Evolutionary conservation across 108 stramenopile species (phyloP).

Genomic region (Skeletonema potamos): DNA sequence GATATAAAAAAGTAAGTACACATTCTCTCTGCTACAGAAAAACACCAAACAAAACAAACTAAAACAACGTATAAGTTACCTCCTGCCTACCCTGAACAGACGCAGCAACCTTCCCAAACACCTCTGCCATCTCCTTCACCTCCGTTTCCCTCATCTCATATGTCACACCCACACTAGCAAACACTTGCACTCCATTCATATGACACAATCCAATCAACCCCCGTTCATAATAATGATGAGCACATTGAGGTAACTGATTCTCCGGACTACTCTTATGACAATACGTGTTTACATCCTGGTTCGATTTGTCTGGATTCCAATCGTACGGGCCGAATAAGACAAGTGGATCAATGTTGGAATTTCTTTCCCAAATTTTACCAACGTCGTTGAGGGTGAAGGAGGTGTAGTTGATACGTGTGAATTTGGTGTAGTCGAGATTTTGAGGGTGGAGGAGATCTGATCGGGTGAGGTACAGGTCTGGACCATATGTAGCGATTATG

Average conservation of each 20-base stretch:
- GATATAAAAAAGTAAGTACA: neutral
- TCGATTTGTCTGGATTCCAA: neutral
- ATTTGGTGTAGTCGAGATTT: constrained; percentile 8
- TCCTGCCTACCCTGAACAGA: constrained; percentile 3
- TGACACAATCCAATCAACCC: constrained; percentile 25
- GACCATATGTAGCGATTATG: neutral
- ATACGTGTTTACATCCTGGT: neutral
- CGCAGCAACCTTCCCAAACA: constrained; percentile 13
- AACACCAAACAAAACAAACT: too few species aligned
- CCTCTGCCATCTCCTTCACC: neutral
- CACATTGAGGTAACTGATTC: neutral
- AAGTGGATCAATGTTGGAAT: neutral
- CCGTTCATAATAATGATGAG: constrained; percentile 11
- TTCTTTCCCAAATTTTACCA: neutral
- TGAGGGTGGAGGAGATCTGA: neutral
- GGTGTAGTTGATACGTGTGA: constrained; percentile 1
- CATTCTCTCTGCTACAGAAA: too few species aligned
- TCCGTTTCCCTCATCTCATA: neutral
- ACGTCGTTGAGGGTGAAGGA: neutral
- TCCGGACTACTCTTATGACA: neutral
- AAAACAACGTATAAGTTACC: neutral
- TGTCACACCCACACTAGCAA: neutral
- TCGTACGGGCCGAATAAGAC: neutral
- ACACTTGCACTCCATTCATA: constrained; percentile 12
- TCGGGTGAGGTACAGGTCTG: neutral